These are phyloP conservation scores for Juncus effusus DNA, from an alignment of 176 grass and related monocot species.

Conservation along the genomic window DNA sequence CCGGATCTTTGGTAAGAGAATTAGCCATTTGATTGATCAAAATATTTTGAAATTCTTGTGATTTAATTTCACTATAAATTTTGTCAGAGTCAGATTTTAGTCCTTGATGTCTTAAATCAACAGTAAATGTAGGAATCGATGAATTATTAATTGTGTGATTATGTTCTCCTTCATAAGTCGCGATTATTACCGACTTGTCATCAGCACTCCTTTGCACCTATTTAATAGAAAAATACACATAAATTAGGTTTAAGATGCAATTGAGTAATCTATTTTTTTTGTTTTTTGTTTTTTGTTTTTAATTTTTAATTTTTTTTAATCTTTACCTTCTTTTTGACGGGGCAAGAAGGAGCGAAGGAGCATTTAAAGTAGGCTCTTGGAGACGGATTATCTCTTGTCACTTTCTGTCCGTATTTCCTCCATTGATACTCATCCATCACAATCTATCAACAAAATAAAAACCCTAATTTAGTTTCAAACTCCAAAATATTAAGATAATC, in stretches of 20 bases:
- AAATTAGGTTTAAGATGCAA: neutral
- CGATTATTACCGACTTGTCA: constrained; percentile 68
- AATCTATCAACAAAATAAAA: constrained; percentile 18
- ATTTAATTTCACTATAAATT: constrained; percentile 38
- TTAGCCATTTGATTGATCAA: constrained; percentile 68
- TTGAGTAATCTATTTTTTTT: constrained; percentile 1
- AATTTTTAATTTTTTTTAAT: neutral
- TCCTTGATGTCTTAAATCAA: constrained; percentile 49
- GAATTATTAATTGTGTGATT: constrained; percentile 69
- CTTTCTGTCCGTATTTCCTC: constrained; percentile 97
- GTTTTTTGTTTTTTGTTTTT: neutral
- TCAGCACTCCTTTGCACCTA: constrained; percentile 93
- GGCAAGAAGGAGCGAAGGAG: constrained; percentile 75
- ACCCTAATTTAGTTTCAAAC: neutral
- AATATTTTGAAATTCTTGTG: constrained; percentile 46
- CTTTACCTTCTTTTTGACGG: constrained; percentile 90
- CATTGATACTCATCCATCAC: constrained; percentile 90
- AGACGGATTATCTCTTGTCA: constrained; percentile 86
- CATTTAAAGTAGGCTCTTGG: constrained; percentile 84
- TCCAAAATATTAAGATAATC: neutral
- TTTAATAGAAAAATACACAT: constrained; percentile 12
- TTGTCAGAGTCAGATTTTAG: constrained; percentile 31
- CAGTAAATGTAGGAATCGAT: constrained; percentile 52
- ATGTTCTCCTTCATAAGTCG: constrained; percentile 90
- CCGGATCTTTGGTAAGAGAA: constrained; percentile 46